Percentiles rank a stretch among this genome's conserved stretches.
phyloP scores from a whole-genome alignment of 257 asterid genomes.

The Solanum clarkiae region DNA sequence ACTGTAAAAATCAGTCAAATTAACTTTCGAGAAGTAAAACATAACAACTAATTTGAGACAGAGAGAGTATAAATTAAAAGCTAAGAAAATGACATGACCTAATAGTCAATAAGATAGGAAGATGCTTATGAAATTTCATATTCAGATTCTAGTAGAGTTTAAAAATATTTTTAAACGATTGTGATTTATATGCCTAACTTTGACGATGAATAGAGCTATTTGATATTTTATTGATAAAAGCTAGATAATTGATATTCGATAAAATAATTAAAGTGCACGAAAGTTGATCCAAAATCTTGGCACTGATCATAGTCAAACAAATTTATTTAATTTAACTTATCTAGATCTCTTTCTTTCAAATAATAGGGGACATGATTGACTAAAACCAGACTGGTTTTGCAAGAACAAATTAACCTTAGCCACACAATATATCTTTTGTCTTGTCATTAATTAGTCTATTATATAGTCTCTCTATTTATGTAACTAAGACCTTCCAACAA shows the following conservation, averaged over 20 bases:
- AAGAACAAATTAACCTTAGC: neutral
- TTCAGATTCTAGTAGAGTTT: neutral
- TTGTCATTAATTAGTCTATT: neutral
- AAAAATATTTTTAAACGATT: neutral
- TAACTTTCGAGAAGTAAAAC: rapidly evolving
- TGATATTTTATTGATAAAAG: neutral
- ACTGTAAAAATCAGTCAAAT: neutral
- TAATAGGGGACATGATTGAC: neutral
- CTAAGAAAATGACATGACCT: neutral
- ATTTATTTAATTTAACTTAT: neutral
- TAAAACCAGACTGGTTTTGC: neutral
- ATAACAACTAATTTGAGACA: neutral
- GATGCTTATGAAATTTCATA: neutral
- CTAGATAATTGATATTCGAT: neutral
- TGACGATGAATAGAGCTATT: neutral
- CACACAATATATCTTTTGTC: neutral
- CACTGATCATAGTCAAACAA: neutral
- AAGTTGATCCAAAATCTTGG: neutral
- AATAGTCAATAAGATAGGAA: neutral
- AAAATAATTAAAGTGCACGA: neutral
- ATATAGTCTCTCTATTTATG: neutral
- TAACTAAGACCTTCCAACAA: neutral
- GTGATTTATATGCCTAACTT: neutral
- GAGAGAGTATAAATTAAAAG: neutral
- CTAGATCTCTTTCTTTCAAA: neutral